A percentile compares a stretch with the other conserved stretches of the same genome.
Conservation (phyloP, 208 protist species). For the Acanthamoeba sp. region DNA sequence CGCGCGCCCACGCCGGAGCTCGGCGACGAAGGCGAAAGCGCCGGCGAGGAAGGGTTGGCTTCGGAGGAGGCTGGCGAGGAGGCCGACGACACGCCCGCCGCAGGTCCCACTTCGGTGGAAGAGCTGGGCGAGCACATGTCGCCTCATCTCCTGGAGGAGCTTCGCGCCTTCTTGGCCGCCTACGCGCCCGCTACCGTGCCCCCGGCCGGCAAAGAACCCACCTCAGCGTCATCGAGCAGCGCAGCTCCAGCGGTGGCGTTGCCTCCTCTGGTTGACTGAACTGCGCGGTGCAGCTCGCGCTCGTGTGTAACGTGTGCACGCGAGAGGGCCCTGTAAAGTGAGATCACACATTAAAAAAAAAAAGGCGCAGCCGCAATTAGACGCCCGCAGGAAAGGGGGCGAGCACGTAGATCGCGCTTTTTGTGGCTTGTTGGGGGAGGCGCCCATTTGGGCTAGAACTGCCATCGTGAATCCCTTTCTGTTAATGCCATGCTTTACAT, state of each 20-base stretch:
- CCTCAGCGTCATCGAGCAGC: neutral
- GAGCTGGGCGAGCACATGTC: neutral
- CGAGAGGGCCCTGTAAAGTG: no score
- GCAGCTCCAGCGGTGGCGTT: neutral
- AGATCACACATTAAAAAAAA: no score
- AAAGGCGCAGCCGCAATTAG: no score
- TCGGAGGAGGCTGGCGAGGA: neutral
- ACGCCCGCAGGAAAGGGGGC: no score
- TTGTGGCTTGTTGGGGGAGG: no score
- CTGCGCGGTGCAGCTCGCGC: no score
- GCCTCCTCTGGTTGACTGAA: neutral
- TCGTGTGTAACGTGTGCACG: no score
- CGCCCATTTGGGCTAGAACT: no score
- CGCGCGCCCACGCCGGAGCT: neutral
- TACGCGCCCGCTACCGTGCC: neutral
- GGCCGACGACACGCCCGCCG: neutral
- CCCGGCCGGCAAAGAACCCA: neutral
- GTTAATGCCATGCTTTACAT: no score
- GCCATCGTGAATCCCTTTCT: no score
- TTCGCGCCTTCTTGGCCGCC: slow-evolving; percentile 7
- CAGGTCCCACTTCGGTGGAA: neutral
- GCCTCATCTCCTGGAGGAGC: neutral
- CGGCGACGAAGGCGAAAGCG: neutral
- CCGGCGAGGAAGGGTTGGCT: neutral
- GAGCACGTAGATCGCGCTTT: no score